Evolutionary conservation across 1,284 basidiomycete species (phyloP).

Genomic region (Sanguinoderma infundibulare): DNA sequence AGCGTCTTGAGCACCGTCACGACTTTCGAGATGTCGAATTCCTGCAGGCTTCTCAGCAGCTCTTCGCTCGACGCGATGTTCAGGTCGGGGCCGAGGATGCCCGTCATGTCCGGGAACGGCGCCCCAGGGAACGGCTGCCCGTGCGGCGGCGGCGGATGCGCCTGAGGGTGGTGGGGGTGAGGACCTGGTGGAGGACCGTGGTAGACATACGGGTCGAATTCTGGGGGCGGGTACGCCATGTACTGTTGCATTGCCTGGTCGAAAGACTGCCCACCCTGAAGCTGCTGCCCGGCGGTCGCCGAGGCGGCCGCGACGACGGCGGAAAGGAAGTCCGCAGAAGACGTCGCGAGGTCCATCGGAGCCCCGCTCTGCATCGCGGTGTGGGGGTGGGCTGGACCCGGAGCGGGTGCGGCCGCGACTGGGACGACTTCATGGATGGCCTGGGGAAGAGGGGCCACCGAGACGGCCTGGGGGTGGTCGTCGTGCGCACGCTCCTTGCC

Average conservation of each 20-base stretch:
- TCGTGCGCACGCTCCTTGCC: slow-evolving; percentile 37
- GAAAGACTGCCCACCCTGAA: slow-evolving; percentile 10
- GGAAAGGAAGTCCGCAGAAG: slow-evolving; percentile 59
- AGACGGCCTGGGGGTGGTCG: not conserved
- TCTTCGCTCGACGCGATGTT: slow-evolving; percentile 71
- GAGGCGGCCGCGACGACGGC: slow-evolving; percentile 40
- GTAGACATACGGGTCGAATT: slow-evolving; percentile 28
- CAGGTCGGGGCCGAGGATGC: slow-evolving; percentile 48
- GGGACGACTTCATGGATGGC: not conserved
- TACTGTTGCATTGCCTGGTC: slow-evolving; percentile 28
- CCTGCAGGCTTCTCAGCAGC: slow-evolving; percentile 69
- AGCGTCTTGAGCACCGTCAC: slow-evolving; percentile 65
- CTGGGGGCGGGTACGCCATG: slow-evolving; percentile 25
- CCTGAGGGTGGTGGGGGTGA: slow-evolving; percentile 1
- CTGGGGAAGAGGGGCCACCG: not conserved
- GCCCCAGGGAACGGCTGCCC: slow-evolving; percentile 33
- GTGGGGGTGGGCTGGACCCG: slow-evolving; percentile 13
- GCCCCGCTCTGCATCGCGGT: slow-evolving; percentile 8
- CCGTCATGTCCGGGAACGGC: slow-evolving; percentile 25
- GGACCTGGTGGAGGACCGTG: slow-evolving; percentile 11
- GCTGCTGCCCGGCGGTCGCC: slow-evolving; percentile 28
- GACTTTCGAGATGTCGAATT: slow-evolving; percentile 72
- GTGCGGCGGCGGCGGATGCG: slow-evolving; percentile 31
- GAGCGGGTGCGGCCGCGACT: slow-evolving; percentile 31
- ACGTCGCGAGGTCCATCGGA: slow-evolving; percentile 25